Conservation (phyloP, 768 basidiomycete genomes). For the Hebeloma cylindrosporum region DNA sequence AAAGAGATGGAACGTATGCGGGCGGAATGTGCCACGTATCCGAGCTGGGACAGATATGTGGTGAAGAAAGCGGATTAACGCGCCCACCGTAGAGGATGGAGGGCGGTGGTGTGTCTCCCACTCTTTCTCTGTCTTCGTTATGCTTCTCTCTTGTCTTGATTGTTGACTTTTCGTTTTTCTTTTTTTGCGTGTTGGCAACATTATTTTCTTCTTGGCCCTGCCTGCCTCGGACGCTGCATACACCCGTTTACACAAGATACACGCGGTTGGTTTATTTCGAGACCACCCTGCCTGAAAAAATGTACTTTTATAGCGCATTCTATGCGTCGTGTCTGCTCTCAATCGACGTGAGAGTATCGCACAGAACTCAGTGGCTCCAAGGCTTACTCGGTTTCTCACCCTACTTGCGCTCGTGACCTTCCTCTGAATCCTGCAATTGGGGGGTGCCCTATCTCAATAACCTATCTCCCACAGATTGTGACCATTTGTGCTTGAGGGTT, state of each 20-base stretch:
- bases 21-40: slow-evolving; percentile 51
- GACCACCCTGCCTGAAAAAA: too few species aligned
- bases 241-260: too few species aligned
- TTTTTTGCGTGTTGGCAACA: slow-evolving; percentile 5
- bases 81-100: not conserved
- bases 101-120: slow-evolving; percentile 13
- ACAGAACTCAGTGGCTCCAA: too few species aligned
- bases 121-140: not conserved
- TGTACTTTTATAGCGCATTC: too few species aligned
- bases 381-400: too few species aligned
- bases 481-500: too few species aligned
- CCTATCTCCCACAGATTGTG: slow-evolving; percentile 1
- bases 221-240: not conserved
- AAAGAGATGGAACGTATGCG: slow-evolving; percentile 35
- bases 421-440: too few species aligned
- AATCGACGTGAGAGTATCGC: too few species aligned
- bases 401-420: too few species aligned
- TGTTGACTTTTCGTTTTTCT: slow-evolving; percentile 2
- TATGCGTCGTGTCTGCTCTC: too few species aligned
- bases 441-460: too few species aligned
- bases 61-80: slow-evolving; percentile 35
- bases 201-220: slow-evolving; percentile 6
- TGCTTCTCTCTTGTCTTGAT: not conserved
- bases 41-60: slow-evolving; percentile 67
- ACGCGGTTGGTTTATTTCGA: too few species aligned